Conservation (phyloP, 345 rosid species). For the Schrenkiella parvula region DNA sequence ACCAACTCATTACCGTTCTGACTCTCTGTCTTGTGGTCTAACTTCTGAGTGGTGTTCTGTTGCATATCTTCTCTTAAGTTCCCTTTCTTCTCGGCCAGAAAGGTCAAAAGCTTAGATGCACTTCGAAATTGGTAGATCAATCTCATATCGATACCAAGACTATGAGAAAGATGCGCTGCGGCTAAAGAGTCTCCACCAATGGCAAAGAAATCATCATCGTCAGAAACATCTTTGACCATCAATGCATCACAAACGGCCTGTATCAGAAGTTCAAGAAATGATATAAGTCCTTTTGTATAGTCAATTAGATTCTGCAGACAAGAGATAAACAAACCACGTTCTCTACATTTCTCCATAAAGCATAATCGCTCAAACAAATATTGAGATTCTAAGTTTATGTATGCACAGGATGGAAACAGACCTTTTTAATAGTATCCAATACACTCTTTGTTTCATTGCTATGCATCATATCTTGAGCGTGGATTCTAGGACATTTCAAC, state of each 20-base stretch:
- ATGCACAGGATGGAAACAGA: slow-evolving; percentile 18
- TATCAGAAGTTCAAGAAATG: slow-evolving; percentile 18
- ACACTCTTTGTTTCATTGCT: slow-evolving; percentile 24
- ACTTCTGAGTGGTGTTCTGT: slow-evolving; percentile 24
- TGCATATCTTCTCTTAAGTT: slow-evolving; percentile 26
- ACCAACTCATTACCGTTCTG: slow-evolving; percentile 22
- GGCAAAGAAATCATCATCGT: slow-evolving; percentile 72
- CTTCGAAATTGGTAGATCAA: slow-evolving; percentile 66
- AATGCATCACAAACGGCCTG: slow-evolving; percentile 80
- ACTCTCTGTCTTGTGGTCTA: slow-evolving; percentile 31
- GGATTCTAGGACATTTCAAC: slow-evolving; percentile 24
- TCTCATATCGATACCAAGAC: slow-evolving; percentile 77
- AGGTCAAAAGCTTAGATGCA: slow-evolving; percentile 57
- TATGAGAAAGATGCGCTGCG: slow-evolving; percentile 83
- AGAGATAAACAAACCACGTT: not conserved
- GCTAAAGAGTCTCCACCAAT: slow-evolving; percentile 88
- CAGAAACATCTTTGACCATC: slow-evolving; percentile 61
- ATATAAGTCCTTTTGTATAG: not conserved
- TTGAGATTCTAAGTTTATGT: not conserved
- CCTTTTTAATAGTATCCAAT: slow-evolving; percentile 68
- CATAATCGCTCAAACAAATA: not conserved
- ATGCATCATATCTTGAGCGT: slow-evolving; percentile 33
- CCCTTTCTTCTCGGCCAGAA: slow-evolving; percentile 43
- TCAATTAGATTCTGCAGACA: not conserved
- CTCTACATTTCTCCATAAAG: not conserved